Evolutionary conservation across 2,329 filamentous ascomycete species (phyloP).

Genomic region (Fusarium xyrophilum): DNA sequence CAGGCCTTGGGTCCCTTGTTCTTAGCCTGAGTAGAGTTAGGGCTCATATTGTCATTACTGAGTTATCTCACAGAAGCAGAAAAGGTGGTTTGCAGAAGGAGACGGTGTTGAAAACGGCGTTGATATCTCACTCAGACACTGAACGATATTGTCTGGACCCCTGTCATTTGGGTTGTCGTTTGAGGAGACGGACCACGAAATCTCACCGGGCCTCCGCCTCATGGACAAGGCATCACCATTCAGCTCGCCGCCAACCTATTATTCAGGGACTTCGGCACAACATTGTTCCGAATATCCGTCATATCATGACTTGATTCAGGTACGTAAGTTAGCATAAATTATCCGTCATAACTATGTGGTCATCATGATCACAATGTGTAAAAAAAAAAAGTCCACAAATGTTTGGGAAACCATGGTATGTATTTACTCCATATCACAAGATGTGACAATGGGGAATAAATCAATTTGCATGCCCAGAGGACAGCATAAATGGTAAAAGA

Average conservation of each 20-base stretch:
- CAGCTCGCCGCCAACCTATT: neutral
- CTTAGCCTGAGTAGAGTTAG: conserved; percentile 31
- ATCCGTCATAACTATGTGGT: neutral
- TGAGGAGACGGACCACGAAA: conserved; percentile 39
- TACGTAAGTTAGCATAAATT: neutral
- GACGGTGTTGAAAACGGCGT: conserved; percentile 29
- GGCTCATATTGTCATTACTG: conserved; percentile 35
- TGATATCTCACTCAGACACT: conserved; percentile 26
- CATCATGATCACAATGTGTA: neutral
- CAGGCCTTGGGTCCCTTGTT: conserved; percentile 58
- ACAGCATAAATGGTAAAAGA: conserved; percentile 25
- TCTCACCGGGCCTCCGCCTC: conserved; percentile 44
- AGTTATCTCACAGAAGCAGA: conserved; percentile 12
- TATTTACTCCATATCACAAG: conserved; percentile 11
- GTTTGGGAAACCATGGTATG: neutral
- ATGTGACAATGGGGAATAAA: conserved; percentile 10
- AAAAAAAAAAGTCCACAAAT: neutral
- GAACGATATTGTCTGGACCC: conserved; percentile 14
- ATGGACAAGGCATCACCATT: neutral
- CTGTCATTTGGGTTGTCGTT: conserved; percentile 27
- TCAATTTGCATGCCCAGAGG: conserved; percentile 35
- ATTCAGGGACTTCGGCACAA: conserved; percentile 5
- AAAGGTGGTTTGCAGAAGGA: conserved; percentile 32
- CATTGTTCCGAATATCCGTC: conserved; percentile 1
- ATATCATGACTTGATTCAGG: neutral